Evolutionary conservation across 1,284 basidiomycete species (phyloP), one percentile per base, ranked within the genome.

Genomic region (Marasmius sp.): DNA sequence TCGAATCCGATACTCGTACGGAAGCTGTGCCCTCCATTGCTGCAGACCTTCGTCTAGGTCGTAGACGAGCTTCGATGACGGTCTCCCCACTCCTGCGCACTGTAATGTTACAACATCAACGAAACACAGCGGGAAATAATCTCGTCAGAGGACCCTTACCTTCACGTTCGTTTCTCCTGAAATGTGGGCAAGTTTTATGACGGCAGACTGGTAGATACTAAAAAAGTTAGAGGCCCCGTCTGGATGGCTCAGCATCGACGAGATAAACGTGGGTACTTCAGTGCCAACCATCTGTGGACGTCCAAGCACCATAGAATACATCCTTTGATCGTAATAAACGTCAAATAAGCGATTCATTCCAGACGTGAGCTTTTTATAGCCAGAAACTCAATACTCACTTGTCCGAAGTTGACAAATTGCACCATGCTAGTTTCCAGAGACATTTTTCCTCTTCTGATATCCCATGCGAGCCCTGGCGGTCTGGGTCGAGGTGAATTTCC

Each of bases 401-500:
- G 63, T 85, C 83, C 66, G 75, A 75, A 43, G 76, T 73, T 59
- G 76, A 74, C 10, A 85, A 72, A 3, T 74, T 76, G 80, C 81
- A 83, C 82, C 82, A 85, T 0, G 77, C 80, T 34, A 77, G 66
- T 50, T 77, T 72, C 50, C 82, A 74, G 48, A 83, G 66, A 45
- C 79, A 66, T 58, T 73, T 75, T 67, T 84, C 81, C 53, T 81
- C 77, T 52, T 75, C 74, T 5, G 77, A 79, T 78, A 82, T 82
- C 62, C 75, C 74, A 62, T 81, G 79, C 81, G 81, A 83, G 56
- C 75, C 75, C 27, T 68, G 68, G 78, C 80, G 80, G 14, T 73
- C 75, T 1, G 82, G 81, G 67, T 85, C 84, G 20, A 78, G 75
- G 67, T 85, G 82, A 69, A 85, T 73, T 1, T 83, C 82, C n/a